Evolutionary conservation across 805 yeast species (phyloP).

Genomic region (Debaryomyces prosopidis): DNA sequence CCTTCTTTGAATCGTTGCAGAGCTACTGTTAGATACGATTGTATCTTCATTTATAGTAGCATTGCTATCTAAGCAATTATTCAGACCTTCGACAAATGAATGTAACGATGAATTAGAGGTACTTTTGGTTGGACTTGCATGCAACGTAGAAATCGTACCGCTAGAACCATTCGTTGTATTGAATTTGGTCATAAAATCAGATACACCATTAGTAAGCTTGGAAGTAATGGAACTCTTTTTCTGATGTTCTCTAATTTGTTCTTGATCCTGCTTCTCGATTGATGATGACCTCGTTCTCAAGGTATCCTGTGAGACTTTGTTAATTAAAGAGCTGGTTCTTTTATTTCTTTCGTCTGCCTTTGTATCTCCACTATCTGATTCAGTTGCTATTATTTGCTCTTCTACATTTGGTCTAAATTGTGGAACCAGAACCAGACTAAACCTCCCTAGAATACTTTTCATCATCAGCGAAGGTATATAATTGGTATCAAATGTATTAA

Average conservation of each 20-base stretch:
- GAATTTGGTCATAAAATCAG: conserved; percentile 43
- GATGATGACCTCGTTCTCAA: conserved; percentile 42
- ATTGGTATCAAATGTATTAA: conserved; percentile 13
- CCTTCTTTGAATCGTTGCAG: conserved; percentile 13
- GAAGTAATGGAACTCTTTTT: conserved; percentile 36
- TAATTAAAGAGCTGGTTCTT: conserved; percentile 27
- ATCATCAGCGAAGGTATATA: conserved; percentile 28
- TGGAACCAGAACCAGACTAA: conserved; percentile 31
- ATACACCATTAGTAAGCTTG: conserved; percentile 40
- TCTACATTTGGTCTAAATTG: conserved; percentile 19
- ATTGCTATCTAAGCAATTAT: neutral
- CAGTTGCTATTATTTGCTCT: neutral
- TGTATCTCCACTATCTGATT: neutral
- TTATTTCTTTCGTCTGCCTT: conserved; percentile 5
- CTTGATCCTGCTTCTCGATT: conserved; percentile 17
- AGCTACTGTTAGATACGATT: conserved; percentile 2
- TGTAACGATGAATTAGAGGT: conserved; percentile 34
- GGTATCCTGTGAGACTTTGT: conserved; percentile 34
- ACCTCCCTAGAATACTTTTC: conserved; percentile 35
- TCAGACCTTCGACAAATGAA: conserved; percentile 26
- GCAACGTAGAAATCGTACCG: neutral
- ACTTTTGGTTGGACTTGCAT: conserved; percentile 11
- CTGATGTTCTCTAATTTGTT: conserved; percentile 10
- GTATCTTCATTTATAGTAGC: neutral
- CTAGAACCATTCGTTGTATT: conserved; percentile 13